Percentiles rank a stretch among this genome's conserved stretches.
phyloP scores from a whole-genome alignment of 2,329 filamentous ascomycete genomes.

The Madurella mycetomatis region DNA sequence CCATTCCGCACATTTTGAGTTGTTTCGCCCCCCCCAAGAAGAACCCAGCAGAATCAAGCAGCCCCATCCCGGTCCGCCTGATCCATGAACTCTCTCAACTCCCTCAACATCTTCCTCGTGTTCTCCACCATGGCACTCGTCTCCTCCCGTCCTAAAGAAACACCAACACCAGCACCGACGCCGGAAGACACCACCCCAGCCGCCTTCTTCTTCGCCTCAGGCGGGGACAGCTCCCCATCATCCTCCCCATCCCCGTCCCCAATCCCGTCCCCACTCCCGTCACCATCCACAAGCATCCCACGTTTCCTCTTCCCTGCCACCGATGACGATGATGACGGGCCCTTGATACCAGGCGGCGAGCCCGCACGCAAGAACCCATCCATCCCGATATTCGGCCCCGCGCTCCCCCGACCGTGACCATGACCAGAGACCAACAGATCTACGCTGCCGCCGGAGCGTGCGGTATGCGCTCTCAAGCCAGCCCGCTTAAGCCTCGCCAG shows the following conservation, averaged over 20 bases:
- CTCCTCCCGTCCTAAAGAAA: slow-evolving; percentile 11
- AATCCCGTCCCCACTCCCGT: neutral
- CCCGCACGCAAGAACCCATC: neutral
- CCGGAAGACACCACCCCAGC: neutral
- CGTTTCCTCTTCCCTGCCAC: slow-evolving; percentile 16
- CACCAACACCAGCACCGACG: neutral
- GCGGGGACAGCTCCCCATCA: slow-evolving; percentile 5
- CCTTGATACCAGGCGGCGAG: too few relatives aligned
- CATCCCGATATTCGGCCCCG: neutral
- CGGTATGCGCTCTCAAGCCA: neutral
- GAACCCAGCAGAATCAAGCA: neutral
- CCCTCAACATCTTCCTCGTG: slow-evolving; percentile 24
- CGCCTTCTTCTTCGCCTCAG: slow-evolving; percentile 10
- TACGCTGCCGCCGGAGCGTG: neutral
- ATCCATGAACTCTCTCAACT: slow-evolving; percentile 27
- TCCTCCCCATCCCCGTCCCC: neutral
- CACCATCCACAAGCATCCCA: neutral
- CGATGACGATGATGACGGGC: too few relatives aligned
- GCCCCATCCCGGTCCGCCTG: slow-evolving; percentile 18
- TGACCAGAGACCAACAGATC: neutral
- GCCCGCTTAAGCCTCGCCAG: slow-evolving; percentile 15
- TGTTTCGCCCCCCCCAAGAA: neutral
- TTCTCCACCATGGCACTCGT: slow-evolving; percentile 23
- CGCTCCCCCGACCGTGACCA: neutral
- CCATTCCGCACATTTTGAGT: too few relatives aligned